Evolutionary conservation across 306 rosid genomes (phyloP).

Genomic region (Pterocarpus macrocarpus): DNA sequence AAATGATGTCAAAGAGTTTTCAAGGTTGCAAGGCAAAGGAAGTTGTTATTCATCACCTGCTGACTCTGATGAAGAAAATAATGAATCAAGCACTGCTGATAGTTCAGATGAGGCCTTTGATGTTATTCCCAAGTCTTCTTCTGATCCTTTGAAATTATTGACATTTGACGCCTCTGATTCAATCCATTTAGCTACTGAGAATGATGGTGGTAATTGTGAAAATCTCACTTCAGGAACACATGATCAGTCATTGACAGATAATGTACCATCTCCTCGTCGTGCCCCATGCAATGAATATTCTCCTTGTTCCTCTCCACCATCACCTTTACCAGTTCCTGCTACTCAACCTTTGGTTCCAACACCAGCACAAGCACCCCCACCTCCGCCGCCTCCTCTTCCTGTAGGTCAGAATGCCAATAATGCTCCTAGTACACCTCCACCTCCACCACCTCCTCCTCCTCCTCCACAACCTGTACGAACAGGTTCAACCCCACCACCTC

Average conservation of each 20-base stretch:
- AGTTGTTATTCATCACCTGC: slow-evolving; percentile 83
- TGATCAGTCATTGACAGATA: slow-evolving; percentile 51
- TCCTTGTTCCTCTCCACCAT: slow-evolving; percentile 55
- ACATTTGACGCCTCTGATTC: slow-evolving; percentile 59
- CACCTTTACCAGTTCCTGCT: slow-evolving; percentile 24
- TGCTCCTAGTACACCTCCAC: slow-evolving; percentile 22
- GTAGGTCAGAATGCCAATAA: neutral
- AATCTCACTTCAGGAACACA: slow-evolving; percentile 51
- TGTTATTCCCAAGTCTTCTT: slow-evolving; percentile 61
- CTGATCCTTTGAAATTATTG: slow-evolving; percentile 60
- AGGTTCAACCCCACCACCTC: too few species aligned
- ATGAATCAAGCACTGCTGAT: slow-evolving; percentile 92
- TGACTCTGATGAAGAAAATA: slow-evolving; percentile 94
- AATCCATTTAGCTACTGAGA: slow-evolving; percentile 55
- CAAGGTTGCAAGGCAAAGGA: slow-evolving; percentile 77
- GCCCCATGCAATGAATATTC: slow-evolving; percentile 49
- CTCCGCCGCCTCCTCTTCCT: slow-evolving; percentile 52
- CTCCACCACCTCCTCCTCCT: slow-evolving; percentile 56
- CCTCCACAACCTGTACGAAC: neutral
- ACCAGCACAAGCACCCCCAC: slow-evolving; percentile 24
- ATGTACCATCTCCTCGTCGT: slow-evolving; percentile 47
- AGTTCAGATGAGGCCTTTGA: slow-evolving; percentile 94
- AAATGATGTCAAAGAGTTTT: slow-evolving; percentile 81
- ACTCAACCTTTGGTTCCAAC: slow-evolving; percentile 26
- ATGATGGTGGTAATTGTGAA: slow-evolving; percentile 49